These are phyloP conservation scores for Syzygium oleosum DNA, from an alignment of 345 rosid species.

Conservation along the genomic window DNA sequence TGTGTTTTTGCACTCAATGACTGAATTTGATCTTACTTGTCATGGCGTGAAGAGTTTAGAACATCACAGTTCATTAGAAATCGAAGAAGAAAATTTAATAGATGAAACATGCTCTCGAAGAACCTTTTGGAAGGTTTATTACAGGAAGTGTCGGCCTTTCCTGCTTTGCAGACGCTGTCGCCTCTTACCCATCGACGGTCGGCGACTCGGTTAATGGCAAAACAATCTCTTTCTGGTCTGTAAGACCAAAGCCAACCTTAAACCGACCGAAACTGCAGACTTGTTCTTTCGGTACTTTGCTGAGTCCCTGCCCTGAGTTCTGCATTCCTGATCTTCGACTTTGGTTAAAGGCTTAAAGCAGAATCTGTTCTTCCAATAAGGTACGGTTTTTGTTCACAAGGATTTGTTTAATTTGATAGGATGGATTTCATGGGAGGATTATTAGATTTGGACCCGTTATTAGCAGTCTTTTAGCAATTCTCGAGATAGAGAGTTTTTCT, in stretches of 20 bases:
- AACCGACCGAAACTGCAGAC: background rate
- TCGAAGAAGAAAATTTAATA: background rate
- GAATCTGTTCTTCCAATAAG: background rate
- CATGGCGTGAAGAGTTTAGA: background rate
- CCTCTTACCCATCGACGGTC: background rate
- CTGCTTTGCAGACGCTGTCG: background rate
- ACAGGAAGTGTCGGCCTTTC: background rate
- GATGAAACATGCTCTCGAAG: background rate
- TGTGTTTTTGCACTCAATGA: background rate
- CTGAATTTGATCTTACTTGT: background rate
- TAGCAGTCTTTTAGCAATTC: no score
- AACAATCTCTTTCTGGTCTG: background rate
- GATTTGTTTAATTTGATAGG: background rate
- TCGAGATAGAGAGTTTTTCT: background rate
- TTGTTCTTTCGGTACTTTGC: background rate
- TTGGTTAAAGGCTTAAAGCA: background rate
- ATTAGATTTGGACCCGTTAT: background rate
- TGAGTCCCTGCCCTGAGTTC: background rate
- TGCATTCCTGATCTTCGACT: background rate
- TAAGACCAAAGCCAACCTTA: background rate
- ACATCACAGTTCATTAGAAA: background rate
- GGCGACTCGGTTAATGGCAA: background rate
- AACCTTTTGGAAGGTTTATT: background rate
- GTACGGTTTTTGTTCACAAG: background rate
- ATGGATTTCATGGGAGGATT: background rate